Evolutionary conservation across 2,329 filamentous ascomycete genomes (phyloP).

Genomic region (Chlorencoelia australis): DNA sequence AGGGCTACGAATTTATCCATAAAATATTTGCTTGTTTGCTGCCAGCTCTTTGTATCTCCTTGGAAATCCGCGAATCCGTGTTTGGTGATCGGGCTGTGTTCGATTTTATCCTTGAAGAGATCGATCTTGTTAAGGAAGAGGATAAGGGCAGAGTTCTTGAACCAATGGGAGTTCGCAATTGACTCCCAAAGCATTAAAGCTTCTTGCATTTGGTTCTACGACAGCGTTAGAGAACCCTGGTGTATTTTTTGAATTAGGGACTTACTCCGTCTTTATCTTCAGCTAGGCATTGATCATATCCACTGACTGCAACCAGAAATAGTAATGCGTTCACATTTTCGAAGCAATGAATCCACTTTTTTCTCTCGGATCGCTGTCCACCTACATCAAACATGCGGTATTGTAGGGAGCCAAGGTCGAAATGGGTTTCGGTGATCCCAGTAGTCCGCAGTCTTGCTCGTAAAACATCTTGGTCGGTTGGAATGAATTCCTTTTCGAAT

Average conservation of each 20-base stretch:
- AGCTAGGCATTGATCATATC: slow-evolving; percentile 91
- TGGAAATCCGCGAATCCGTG: slow-evolving; percentile 73
- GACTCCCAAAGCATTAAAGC: slow-evolving; percentile 81
- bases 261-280: slow-evolving; percentile 93
- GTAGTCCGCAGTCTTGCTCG: slow-evolving; percentile 85
- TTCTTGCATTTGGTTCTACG: slow-evolving; percentile 83
- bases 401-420: slow-evolving; percentile 82
- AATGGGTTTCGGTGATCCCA: slow-evolving; percentile 90
- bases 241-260: slow-evolving; percentile 14
- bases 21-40: slow-evolving; percentile 71
- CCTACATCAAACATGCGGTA: slow-evolving; percentile 86
- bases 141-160: slow-evolving; percentile 70
- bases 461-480: slow-evolving; percentile 88
- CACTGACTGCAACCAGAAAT: slow-evolving; percentile 90
- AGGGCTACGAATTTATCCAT: slow-evolving; percentile 70
- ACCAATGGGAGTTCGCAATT: slow-evolving; percentile 79
- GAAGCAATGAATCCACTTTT: slow-evolving; percentile 74
- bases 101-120: slow-evolving; percentile 69
- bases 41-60: slow-evolving; percentile 60
- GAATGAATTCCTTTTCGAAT: slow-evolving; percentile 69
- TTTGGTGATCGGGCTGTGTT: slow-evolving; percentile 58
- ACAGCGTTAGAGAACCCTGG: slow-evolving; percentile 14
- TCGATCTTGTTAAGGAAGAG: slow-evolving; percentile 86
- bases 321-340: slow-evolving; percentile 77
- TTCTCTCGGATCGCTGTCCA: slow-evolving; percentile 63